phyloP scores from a whole-genome alignment of 768 basidiomycete species.

The Tricholoma flavovirens region DNA sequence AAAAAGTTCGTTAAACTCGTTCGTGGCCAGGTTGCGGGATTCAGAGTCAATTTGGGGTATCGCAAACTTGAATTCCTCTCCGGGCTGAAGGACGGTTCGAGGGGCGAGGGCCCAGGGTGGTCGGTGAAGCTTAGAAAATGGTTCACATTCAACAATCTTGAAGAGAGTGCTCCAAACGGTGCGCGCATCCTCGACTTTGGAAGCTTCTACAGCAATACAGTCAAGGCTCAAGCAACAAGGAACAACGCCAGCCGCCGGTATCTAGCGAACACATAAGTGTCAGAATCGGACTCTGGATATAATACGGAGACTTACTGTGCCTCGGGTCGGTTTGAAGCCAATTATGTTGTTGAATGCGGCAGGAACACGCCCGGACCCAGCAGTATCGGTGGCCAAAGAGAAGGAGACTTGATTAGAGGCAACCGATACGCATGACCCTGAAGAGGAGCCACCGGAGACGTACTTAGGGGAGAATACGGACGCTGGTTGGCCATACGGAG shows the following conservation, averaged over 20 bases:
- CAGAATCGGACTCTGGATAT: neutral
- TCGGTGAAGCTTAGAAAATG: neutral
- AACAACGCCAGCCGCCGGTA: neutral
- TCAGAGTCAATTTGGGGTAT: neutral
- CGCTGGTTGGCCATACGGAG: neutral
- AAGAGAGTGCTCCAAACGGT: neutral
- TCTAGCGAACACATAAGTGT: neutral
- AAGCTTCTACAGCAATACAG: neutral
- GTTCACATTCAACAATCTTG: neutral
- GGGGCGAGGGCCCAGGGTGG: neutral
- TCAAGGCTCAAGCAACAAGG: neutral
- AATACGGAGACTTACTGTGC: neutral
- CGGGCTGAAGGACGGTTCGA: neutral
- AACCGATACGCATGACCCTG: neutral
- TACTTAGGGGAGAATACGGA: conserved; percentile 1
- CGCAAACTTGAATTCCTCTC: neutral
- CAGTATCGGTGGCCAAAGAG: conserved; percentile 1
- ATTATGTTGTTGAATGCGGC: conserved; percentile 2
- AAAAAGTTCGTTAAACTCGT: neutral
- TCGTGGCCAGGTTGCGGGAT: neutral
- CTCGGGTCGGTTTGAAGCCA: neutral
- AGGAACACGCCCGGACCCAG: neutral
- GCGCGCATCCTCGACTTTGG: neutral
- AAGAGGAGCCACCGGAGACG: neutral
- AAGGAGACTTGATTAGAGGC: conserved; percentile 1